phyloP scores from a whole-genome alignment of 306 rosid species.

The Datisca glomerata region DNA sequence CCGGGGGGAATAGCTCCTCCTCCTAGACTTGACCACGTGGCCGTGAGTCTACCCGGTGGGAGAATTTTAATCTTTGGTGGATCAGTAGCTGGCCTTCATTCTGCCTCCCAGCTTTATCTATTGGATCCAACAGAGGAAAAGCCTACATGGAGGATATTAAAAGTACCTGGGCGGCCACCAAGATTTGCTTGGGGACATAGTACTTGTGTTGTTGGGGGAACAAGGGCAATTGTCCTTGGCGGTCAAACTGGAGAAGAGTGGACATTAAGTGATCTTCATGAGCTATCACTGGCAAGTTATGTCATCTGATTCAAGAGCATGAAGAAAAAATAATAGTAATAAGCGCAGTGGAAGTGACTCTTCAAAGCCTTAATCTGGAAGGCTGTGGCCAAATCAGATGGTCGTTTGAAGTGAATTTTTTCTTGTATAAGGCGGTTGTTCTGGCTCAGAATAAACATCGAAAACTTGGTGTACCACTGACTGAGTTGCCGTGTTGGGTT shows the following conservation, averaged over 20 bases:
- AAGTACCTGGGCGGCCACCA: slow-evolving; percentile 90
- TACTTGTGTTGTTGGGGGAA: slow-evolving; percentile 97
- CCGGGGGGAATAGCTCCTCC: slow-evolving; percentile 98
- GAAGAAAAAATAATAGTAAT: slow-evolving; percentile 17
- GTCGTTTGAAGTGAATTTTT: slow-evolving; percentile 27
- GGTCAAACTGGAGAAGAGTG: slow-evolving; percentile 99
- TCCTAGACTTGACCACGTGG: slow-evolving; percentile 98
- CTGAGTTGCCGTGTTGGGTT: no score
- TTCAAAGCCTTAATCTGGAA: no score
- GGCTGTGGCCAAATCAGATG: slow-evolving; percentile 25
- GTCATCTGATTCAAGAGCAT: slow-evolving; percentile 26
- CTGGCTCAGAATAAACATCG: slow-evolving; percentile 43
- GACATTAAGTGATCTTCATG: slow-evolving; percentile 96
- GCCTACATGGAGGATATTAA: slow-evolving; percentile 95
- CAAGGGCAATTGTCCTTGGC: slow-evolving; percentile 92
- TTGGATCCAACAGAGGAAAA: slow-evolving; percentile 94
- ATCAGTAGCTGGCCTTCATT: slow-evolving; percentile 99
- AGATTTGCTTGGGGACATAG: slow-evolving; percentile 99
- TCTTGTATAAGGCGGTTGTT: slow-evolving; percentile 34
- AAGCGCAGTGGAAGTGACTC: slow-evolving; percentile 20
- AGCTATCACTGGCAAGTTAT: slow-evolving; percentile 85
- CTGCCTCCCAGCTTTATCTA: slow-evolving; percentile 93
- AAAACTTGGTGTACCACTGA: no score
- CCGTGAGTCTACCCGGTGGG: slow-evolving; percentile 95
- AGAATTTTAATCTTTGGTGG: slow-evolving; percentile 96